A percentile compares a stretch with the other conserved stretches of the same genome.
Evolutionary conservation across 108 stramenopile genomes (phyloP).

Genomic region (Thalassiosira profunda): DNA sequence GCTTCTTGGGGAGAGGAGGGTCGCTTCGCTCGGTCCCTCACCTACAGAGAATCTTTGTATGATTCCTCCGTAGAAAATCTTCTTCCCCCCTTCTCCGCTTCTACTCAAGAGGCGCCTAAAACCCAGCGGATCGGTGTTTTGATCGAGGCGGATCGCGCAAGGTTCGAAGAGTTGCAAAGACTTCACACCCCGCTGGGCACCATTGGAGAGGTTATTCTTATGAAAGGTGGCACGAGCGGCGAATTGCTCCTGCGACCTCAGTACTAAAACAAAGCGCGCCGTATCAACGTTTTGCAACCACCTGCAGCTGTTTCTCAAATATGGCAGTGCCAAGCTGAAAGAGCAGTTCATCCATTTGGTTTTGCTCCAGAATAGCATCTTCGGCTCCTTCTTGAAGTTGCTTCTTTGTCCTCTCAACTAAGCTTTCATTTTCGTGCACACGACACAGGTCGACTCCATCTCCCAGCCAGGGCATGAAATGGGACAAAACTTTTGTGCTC

Average conservation of each 20-base stretch:
- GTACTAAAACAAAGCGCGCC: too few species aligned
- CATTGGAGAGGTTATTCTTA: too few species aligned
- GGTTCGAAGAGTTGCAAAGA: slow-evolving; percentile 50
- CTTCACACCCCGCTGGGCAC: slow-evolving; percentile 63
- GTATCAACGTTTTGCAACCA: too few species aligned
- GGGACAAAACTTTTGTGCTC: slow-evolving; percentile 2
- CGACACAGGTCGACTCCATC: slow-evolving; percentile 14
- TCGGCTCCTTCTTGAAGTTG: slow-evolving; percentile 2
- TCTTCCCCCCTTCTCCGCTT: too few species aligned
- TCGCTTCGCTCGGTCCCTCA: too few species aligned
- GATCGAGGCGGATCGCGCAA: slow-evolving; percentile 74
- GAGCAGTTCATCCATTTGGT: slow-evolving; percentile 24
- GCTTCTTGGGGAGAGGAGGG: too few species aligned
- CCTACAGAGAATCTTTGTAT: too few species aligned
- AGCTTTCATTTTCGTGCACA: background rate
- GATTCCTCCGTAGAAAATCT: too few species aligned
- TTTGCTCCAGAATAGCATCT: slow-evolving; percentile 12
- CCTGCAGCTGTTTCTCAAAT: slow-evolving; percentile 27
- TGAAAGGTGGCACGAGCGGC: too few species aligned
- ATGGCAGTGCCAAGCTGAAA: slow-evolving; percentile 21
- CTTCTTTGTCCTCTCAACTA: too few species aligned
- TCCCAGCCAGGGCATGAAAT: slow-evolving; percentile 30
- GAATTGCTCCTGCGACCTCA: too few species aligned
- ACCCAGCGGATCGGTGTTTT: slow-evolving; percentile 79
- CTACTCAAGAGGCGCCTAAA: too few species aligned